phyloP scores from a whole-genome alignment of 2,329 filamentous ascomycete genomes.

The Aspergillus uvarum region DNA sequence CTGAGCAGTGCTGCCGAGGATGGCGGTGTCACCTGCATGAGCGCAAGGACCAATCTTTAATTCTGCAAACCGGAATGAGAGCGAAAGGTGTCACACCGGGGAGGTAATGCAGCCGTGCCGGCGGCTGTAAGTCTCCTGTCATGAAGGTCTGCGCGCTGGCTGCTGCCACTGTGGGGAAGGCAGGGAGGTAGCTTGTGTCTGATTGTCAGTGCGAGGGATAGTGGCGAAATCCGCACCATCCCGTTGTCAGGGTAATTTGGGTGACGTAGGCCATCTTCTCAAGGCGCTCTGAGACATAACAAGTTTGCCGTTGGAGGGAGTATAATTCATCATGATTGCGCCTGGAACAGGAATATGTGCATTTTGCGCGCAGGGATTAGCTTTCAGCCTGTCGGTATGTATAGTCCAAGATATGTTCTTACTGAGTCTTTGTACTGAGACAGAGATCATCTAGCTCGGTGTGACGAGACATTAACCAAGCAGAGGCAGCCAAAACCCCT shows the following conservation, averaged over 20 bases:
- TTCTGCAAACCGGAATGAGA: constrained; percentile 11
- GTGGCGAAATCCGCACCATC: background rate
- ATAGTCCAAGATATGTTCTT: background rate
- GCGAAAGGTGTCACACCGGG: constrained; percentile 11
- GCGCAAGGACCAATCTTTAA: constrained; percentile 32
- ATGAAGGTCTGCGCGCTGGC: background rate
- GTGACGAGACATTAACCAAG: background rate
- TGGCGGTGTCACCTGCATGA: constrained; percentile 22
- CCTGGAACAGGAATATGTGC: background rate
- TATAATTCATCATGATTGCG: background rate
- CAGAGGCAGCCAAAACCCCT: background rate
- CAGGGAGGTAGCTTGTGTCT: background rate
- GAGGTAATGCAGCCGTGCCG: constrained; percentile 17
- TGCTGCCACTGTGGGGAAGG: constrained; percentile 4
- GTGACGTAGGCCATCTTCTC: background rate
- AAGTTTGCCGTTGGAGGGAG: background rate
- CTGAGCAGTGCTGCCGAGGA: constrained; percentile 24
- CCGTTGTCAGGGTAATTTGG: background rate
- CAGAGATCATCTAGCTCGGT: background rate
- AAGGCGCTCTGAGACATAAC: background rate
- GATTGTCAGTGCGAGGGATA: background rate
- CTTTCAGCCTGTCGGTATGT: background rate
- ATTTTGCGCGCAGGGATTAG: too few relatives aligned
- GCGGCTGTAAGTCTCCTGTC: constrained; percentile 16
- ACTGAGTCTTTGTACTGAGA: background rate